Base-by-base conservation (phyloP, 345 rosid genomes). In the Rhizophora apiculata region DNA sequence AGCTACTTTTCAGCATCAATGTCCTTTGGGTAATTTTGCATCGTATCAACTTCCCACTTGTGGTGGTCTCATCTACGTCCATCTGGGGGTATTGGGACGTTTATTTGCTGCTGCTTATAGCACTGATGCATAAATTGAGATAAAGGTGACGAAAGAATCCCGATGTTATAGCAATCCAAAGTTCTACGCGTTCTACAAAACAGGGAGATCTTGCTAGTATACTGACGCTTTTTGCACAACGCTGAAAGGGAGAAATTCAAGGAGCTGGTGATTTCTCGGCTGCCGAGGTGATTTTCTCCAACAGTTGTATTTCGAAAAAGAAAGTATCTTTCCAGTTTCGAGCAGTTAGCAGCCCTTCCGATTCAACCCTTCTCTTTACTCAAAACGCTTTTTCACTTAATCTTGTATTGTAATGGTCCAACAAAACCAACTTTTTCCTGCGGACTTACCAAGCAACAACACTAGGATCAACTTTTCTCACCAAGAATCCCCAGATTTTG, bases 281-380 rank as follows among this genome's bases (percentile, higher is more conserved):
- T 37, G 46, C 66, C 76, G n/a, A 62, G 72, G 37, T 32, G 60
- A 36, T 67, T 76, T 59, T 43, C 34, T 27, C 34, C 80, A 8
- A 56, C 52, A 22, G 49, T 67, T 15, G 4, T 15, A 43, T 43
- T 13, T 43, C 21, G 55, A 63, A 29, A 46, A 62, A 5, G 69
- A 49, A 64, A 65, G 63, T 54, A 64, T 64, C 9, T 64, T 48
- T 46, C 27, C 2, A 13, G 64, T 60, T 48, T 46, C 27, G 2
- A 13, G 52, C 61, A 1, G 49, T 56, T 56, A 43, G 75, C 30
- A 71, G 39, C 27, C 21, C 53, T 64, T 36, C 21, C 26, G 29
- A 6, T n/a, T 3, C 11, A 56, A 22, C 13, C 60, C 7, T 56
- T 24, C 16, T 9, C 29, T 24, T 56, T n/a, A 27, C 11, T 30